Evolutionary conservation across 148 eudicot species (phyloP).

Genomic region (Camellia japonica): DNA sequence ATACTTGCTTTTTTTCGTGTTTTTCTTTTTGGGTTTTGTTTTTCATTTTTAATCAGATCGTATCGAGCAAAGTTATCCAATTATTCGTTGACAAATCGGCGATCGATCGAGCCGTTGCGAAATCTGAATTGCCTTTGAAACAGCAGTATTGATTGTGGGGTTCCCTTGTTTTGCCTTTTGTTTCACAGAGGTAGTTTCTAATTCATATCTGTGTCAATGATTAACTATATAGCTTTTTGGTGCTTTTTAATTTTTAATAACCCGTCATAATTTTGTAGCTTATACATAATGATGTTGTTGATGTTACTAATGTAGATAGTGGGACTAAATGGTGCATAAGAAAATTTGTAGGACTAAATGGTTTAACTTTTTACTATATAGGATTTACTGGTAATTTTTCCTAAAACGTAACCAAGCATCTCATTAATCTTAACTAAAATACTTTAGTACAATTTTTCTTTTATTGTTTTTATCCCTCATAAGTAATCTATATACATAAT

Average conservation of each 20-base stretch:
- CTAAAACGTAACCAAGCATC: too few species aligned
- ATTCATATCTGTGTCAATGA: background rate
- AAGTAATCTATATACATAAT: too few species aligned
- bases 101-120: background rate
- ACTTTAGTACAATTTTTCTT: too few species aligned
- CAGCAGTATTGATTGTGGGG: background rate
- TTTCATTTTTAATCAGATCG: background rate
- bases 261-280: too few species aligned
- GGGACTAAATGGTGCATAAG: too few species aligned
- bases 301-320: too few species aligned
- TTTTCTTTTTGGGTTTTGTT: background rate
- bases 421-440: too few species aligned
- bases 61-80: background rate
- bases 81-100: background rate
- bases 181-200: background rate
- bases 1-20: slow-evolving; percentile 26
- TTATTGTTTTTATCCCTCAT: too few species aligned
- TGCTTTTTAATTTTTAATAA: background rate
- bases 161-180: background rate
- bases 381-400: too few species aligned
- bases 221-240: background rate
- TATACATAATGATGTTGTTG: too few species aligned
- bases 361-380: too few species aligned
- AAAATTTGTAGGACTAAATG: too few species aligned
- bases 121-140: slow-evolving; percentile 3